A percentile compares a stretch with the other conserved stretches of the same genome.
phyloP scores from a whole-genome alignment of 495 filamentous ascomycete species.

The Halenospora varia region DNA sequence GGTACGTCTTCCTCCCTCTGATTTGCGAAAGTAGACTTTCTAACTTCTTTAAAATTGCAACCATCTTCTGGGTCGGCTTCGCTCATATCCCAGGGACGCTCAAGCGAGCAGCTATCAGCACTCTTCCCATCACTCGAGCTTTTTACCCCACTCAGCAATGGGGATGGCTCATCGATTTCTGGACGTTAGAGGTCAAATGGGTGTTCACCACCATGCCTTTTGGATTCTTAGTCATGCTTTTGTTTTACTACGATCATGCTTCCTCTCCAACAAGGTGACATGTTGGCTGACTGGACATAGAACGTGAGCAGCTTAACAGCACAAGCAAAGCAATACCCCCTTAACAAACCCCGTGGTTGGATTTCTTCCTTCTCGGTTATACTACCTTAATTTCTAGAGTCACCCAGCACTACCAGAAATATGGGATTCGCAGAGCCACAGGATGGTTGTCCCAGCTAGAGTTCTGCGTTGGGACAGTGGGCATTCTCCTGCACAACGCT shows the following conservation, averaged over 20 bases:
- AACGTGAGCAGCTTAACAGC: not conserved
- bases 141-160: not conserved
- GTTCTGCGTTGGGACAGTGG: too few relatives aligned
- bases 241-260: not conserved
- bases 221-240: not conserved
- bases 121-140: not conserved
- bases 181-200: not conserved
- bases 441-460: too few relatives aligned
- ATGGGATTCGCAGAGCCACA: too few relatives aligned
- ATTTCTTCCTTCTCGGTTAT: not conserved
- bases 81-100: not conserved
- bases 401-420: too few relatives aligned
- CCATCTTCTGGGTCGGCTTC: not conserved
- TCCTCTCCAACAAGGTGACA: not conserved
- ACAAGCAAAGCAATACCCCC: not conserved
- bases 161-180: not conserved
- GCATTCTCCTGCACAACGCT: too few relatives aligned
- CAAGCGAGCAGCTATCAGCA: not conserved
- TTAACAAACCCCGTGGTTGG: not conserved
- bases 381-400: not conserved
- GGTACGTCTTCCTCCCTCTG: not conserved
- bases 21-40: not conserved
- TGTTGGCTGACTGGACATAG: not conserved
- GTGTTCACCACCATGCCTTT: not conserved
- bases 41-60: not conserved